A percentile compares a stretch with the other conserved stretches of the same genome.
phyloP scores from a whole-genome alignment of 2,329 filamentous ascomycete species.

The Sporothrix schenckii region DNA sequence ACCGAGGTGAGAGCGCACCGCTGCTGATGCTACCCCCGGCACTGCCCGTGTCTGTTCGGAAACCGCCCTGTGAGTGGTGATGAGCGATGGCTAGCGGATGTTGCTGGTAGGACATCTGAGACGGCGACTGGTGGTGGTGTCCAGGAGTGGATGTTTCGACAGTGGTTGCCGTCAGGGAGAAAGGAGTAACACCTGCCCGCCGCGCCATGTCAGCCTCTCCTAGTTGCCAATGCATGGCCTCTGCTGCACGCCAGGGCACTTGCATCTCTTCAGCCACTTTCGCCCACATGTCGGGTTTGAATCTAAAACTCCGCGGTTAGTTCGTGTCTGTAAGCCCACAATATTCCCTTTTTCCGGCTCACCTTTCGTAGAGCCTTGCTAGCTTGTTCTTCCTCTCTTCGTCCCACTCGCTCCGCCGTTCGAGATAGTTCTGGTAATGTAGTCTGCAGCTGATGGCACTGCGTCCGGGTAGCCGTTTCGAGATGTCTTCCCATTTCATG shows the following conservation, averaged over 20 bases:
- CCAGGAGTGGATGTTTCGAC: conserved; percentile 44
- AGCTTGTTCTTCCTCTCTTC: conserved; percentile 98
- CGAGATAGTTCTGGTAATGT: conserved; percentile 96
- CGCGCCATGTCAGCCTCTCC: conserved; percentile 93
- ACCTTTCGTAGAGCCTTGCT: conserved; percentile 93
- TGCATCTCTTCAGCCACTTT: conserved; percentile 94
- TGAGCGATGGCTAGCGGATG: conserved; percentile 40
- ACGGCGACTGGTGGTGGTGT: conserved; percentile 45
- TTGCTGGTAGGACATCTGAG: conserved; percentile 37
- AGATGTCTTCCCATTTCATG: conserved; percentile 99
- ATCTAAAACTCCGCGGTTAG: conserved; percentile 57
- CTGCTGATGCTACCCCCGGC: conserved; percentile 34
- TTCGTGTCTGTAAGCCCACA: too few species aligned
- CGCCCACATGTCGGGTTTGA: conserved; percentile 97
- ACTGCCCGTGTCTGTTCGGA: conserved; percentile 49
- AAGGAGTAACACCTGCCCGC: conserved; percentile 85
- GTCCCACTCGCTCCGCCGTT: conserved; percentile 91
- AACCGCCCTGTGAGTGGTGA: conserved; percentile 45
- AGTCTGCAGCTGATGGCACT: conserved; percentile 93
- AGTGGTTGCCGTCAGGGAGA: conserved; percentile 64
- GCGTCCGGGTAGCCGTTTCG: conserved; percentile 82
- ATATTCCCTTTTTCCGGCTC: not conserved
- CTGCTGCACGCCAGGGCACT: conserved; percentile 90
- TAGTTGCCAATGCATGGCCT: conserved; percentile 98
- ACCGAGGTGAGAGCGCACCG: conserved; percentile 49